These are phyloP conservation scores for Fusarium penzigii DNA, from an alignment of 2,329 filamentous ascomycete species.

Conservation along the genomic window DNA sequence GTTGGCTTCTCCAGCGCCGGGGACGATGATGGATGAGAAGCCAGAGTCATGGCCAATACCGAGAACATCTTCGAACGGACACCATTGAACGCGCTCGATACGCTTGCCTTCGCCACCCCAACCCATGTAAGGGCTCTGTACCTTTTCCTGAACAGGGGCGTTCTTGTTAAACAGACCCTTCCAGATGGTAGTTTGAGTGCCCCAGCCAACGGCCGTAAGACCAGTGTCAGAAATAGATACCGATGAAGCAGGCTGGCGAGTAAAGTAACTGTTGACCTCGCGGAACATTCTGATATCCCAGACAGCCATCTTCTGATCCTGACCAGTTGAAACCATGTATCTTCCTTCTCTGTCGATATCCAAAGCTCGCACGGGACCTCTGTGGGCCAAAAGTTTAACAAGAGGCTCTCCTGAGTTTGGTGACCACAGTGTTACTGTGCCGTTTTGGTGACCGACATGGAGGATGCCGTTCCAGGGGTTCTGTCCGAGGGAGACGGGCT, in stretches of 20 bases:
- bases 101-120: conserved; percentile 86
- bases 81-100: conserved; percentile 85
- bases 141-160: conserved; percentile 69
- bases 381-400: conserved; percentile 88
- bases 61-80: conserved; percentile 90
- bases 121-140: conserved; percentile 86
- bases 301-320: conserved; percentile 88
- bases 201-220: conserved; percentile 87
- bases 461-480: conserved; percentile 92
- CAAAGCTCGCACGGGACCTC: conserved; percentile 82
- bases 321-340: conserved; percentile 93
- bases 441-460: conserved; percentile 92
- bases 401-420: conserved; percentile 84
- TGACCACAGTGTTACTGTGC: conserved; percentile 92
- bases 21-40: conserved; percentile 87
- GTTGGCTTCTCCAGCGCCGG: conserved; percentile 95
- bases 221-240: conserved; percentile 87
- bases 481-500: conserved; percentile 79
- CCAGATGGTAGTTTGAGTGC: conserved; percentile 88
- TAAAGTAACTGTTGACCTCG: conserved; percentile 87
- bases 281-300: conserved; percentile 96
- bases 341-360: conserved; percentile 86
- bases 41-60: conserved; percentile 82
- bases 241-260: conserved; percentile 77
- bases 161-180: conserved; percentile 82